A percentile compares a stretch with the other conserved stretches of the same genome.
phyloP scores from a whole-genome alignment of 2,329 filamentous ascomycete genomes.

The Spiromastix sp. region DNA sequence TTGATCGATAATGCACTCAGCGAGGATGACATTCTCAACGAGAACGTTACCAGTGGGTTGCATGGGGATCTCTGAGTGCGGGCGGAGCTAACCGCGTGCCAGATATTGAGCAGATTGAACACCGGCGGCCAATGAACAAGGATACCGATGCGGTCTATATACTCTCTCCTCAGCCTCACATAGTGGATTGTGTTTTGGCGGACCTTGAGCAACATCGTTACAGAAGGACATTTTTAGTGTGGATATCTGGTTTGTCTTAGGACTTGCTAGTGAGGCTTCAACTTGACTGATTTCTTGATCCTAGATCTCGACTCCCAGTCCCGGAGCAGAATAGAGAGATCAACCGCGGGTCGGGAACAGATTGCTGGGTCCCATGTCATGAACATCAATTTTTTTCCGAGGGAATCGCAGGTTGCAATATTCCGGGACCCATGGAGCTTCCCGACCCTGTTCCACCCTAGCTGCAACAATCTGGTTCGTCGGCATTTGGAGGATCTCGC shows the following conservation, averaged over 20 bases:
- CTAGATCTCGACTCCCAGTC: slow-evolving; percentile 58
- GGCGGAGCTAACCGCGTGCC: slow-evolving; percentile 11
- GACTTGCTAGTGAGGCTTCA: too few species aligned
- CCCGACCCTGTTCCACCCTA: slow-evolving; percentile 79
- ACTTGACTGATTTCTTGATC: slow-evolving; percentile 14
- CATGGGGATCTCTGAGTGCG: slow-evolving; percentile 8
- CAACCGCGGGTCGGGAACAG: slow-evolving; percentile 56
- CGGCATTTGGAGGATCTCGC: slow-evolving; percentile 76
- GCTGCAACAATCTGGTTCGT: slow-evolving; percentile 73
- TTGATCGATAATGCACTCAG: slow-evolving; percentile 85
- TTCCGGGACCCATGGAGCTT: slow-evolving; percentile 97
- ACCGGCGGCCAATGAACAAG: slow-evolving; percentile 68
- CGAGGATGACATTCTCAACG: slow-evolving; percentile 93
- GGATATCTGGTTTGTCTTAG: slow-evolving; percentile 55
- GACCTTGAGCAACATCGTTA: slow-evolving; percentile 84
- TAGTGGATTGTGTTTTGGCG: slow-evolving; percentile 87
- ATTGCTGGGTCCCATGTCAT: slow-evolving; percentile 74
- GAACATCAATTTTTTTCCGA: slow-evolving; percentile 79
- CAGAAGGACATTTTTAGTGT: slow-evolving; percentile 67
- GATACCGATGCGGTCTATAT: slow-evolving; percentile 95
- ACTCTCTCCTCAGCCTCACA: slow-evolving; percentile 72
- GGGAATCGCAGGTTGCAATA: slow-evolving; percentile 82
- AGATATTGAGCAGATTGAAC: slow-evolving; percentile 94
- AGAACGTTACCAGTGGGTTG: slow-evolving; percentile 88
- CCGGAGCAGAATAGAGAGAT: slow-evolving; percentile 64